phyloP scores from a whole-genome alignment of 2,329 filamentous ascomycete genomes.

The Neonectria coccinea region DNA sequence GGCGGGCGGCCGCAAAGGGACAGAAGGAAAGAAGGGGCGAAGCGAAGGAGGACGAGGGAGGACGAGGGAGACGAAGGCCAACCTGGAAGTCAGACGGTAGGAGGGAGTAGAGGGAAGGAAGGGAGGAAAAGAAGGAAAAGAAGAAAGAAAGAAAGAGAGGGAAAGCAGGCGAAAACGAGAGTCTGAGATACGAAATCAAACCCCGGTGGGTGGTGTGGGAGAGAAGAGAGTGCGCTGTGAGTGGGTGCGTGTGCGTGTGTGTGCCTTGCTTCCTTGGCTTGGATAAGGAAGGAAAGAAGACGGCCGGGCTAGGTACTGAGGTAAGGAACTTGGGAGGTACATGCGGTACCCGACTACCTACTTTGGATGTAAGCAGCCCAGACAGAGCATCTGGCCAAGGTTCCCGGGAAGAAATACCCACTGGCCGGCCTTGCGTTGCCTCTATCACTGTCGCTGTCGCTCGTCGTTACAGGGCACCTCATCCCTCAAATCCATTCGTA shows the following conservation, averaged over 20 bases:
- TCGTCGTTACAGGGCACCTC: background rate
- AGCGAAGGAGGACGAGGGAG: conserved; percentile 33
- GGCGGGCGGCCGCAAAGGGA: conserved; percentile 28
- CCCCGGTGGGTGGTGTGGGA: conserved; percentile 4
- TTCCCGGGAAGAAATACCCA: background rate
- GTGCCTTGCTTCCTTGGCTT: conserved; percentile 15
- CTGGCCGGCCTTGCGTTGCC: background rate
- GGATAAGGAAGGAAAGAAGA: conserved; percentile 1
- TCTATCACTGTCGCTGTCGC: background rate
- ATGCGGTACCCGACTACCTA: too few species aligned
- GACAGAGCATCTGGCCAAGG: background rate
- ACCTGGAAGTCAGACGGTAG: conserved; percentile 3
- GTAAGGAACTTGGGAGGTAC: too few species aligned
- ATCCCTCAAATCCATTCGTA: background rate
- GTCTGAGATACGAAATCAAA: conserved; percentile 30
- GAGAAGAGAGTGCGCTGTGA: conserved; percentile 14
- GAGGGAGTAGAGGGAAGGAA: conserved; percentile 21
- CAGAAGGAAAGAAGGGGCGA: conserved; percentile 30
- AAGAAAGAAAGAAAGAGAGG: conserved; percentile 10
- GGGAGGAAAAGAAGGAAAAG: conserved; percentile 15
- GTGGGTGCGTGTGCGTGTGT: conserved; percentile 13
- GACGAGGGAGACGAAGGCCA: conserved; percentile 13
- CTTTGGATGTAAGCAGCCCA: background rate
- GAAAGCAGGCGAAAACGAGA: conserved; percentile 19
- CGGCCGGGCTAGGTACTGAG: background rate